phyloP scores from a whole-genome alignment of 192 early-diverging fungal species.

The Backusella westeae region DNA sequence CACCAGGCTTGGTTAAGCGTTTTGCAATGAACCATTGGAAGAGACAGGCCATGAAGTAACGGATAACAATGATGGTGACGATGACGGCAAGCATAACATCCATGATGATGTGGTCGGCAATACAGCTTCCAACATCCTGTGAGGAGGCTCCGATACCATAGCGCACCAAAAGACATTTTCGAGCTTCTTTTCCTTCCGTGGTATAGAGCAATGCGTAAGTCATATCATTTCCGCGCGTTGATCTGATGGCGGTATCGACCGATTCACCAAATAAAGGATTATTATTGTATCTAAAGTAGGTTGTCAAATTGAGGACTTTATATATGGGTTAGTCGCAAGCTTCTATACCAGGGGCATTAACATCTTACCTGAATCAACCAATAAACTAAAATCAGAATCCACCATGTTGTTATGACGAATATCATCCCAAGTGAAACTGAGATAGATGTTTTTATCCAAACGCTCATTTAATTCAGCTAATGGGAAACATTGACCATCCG shows the following conservation, averaged over 20 bases:
- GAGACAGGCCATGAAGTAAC: conserved; percentile 59
- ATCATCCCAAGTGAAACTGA: conserved; percentile 7
- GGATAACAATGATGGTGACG: conserved; percentile 51
- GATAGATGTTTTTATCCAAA: background rate
- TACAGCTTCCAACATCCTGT: conserved; percentile 55
- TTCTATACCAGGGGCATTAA: background rate
- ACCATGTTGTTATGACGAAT: background rate
- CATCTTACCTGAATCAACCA: conserved; percentile 6
- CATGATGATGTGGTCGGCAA: conserved; percentile 55
- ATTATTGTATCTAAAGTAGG: background rate
- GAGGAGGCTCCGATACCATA: conserved; percentile 50
- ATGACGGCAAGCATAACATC: conserved; percentile 51
- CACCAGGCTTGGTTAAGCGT: conserved; percentile 45
- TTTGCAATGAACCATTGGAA: conserved; percentile 59
- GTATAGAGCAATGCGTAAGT: conserved; percentile 23
- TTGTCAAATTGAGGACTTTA: conserved; percentile 12
- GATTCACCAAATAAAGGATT: conserved; percentile 15
- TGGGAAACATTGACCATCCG: conserved; percentile 3
- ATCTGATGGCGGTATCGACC: conserved; percentile 8
- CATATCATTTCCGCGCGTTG: conserved; percentile 27
- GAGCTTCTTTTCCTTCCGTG: conserved; percentile 34
- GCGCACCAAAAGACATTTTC: conserved; percentile 41
- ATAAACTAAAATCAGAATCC: background rate
- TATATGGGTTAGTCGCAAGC: background rate
- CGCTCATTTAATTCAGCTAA: background rate